Base-by-base conservation (phyloP, 495 filamentous ascomycete genomes). In the Corynascus novoguineensis region DNA sequence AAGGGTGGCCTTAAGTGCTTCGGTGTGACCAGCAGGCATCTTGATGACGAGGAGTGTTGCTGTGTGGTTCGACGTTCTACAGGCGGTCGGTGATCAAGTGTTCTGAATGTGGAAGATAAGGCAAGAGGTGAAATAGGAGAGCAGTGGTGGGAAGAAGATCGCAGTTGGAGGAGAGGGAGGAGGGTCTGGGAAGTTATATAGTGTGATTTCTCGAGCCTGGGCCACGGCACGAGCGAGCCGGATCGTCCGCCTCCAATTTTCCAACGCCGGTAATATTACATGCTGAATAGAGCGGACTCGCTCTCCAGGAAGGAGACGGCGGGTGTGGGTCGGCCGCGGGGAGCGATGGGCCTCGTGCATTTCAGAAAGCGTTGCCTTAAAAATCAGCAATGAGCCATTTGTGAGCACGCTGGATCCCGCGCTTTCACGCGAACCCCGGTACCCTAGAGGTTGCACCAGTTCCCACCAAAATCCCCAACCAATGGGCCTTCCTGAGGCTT, bases 1-100 rank as follows among this genome's bases (percentile, higher is more conserved):
- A 32, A 78, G 64, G 57, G 66, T 56, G 31, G 66, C n/a, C 44
- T 68, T 61, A 28, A 64, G 64, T 22, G 47, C 12, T 27, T 69
- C 60, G 32, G 14, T 34, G 17, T 21, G 35, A 11, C 47, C 34
- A 21, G 60, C 37, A 28, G 60, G 44, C 35, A 59, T 45, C 6
- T 57, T 55, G 52, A 50, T 38, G 11, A 46, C 48, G 22, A 47
- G 56, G 4, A 21, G 11, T 22, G 24, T 10, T 21, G 49, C 11
- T 53, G 15, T 19, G 29, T 12, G 7, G 31, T 48, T 55, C 22
- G 38, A 28, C 22, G 21, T 41, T n/a, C n/a, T n/a, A n/a, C n/a
- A n/a, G n/a, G n/a, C n/a, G n/a, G n/a, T n/a, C n/a, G n/a, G n/a
- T n/a, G n/a, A n/a, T n/a, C 29, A 1, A 21, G 29, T 14, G 51